Base-by-base conservation (phyloP, 257 asterid species). In the Fraxinus cuspidata region DNA sequence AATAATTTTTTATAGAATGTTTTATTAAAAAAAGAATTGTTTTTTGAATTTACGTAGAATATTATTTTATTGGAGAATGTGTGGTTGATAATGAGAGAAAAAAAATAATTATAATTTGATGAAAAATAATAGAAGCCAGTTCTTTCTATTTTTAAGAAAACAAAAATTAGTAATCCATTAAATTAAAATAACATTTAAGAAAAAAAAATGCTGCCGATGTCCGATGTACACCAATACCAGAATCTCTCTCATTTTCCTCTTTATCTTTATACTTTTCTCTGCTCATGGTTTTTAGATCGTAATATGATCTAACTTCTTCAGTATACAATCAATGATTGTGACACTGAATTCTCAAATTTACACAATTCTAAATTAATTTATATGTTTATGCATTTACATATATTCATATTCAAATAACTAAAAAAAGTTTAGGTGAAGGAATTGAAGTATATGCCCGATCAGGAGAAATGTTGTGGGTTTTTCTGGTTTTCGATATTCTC, bases 211-310 rank as follows among this genome's bases (percentile, higher is more conserved):
- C 91, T 74, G 83, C 2, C 9, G 19, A 4, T 58, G 28, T 74
- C 2, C 9, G 19, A 4, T 58, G 28, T 74, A 81, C 83, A 68
- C 86, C 89, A 67, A 85, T 86, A 81, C 91, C 87, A 74, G 84
- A 73, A 80, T 79, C 79, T 66, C 5, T 23, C 25, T 23, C 66
- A 58, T 8, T 10, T 23, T 9, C 5, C 31, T 58, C 66, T 56
- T 2, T 7, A 13, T 7, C 31, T n/a, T 5, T 58, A 11, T 7
- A 21, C 66, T 7, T 56, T 56, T 56, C 66, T 21, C 79, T 86
- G 91, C 89, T 86, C 88, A 80, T 84, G 84, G 87, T 74, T 80
- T 86, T 78, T 83, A 88, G 88, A 90, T 88, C 84, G 51, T 71
- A 74, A 76, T 81, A 81, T 89, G 94, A 91, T 92, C 95, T 88